Evolutionary conservation across 1,284 basidiomycete species (phyloP), one percentile per base, ranked within the genome.

Genomic region (Moesziomyces parantarcticus): DNA sequence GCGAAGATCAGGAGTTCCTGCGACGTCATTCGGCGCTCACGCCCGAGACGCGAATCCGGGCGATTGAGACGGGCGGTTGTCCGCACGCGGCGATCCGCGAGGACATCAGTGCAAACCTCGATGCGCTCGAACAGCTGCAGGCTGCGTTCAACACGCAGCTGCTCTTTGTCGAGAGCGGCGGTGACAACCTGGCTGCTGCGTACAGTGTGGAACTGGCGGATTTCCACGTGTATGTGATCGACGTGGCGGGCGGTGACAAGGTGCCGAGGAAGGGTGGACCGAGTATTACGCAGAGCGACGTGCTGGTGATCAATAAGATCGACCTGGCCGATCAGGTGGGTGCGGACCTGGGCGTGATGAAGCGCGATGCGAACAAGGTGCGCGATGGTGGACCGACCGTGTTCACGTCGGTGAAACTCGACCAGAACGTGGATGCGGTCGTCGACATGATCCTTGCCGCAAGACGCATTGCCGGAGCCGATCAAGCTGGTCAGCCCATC

Each of bases 211-310:
- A 99, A 84, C 86, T 99, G 47, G 95, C 97, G 11, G 96, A 99
- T 84, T 98, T 95, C 83, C 97, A 98, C 83, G 70, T 82, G 18
- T 83, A 83, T 50, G 76, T 87, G 76, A 88, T 88, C 62, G 88
- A 88, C 69, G 88, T 88, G 10, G 86, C 87, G 86, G 96, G 96
- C 25, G 96, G 96, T 0, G 97, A 99, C 86, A 99, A 99, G 86
- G 96, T 99, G 69, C 96, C 96, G 11, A 88, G 96, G 32, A 99
- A 99, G 86, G 96, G 97, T 7, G 96, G 96, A 1, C 96, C 96
- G 2, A 96, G 96, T 14, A 83, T 83, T 39, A 82, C 81, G 32
- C 92, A 96, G 83, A 95, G 93, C 3, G 96, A 99, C 86, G 87
- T 99, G 34, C 86, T 99, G 50, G 90, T 99, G 25, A 90, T 99